phyloP scores from a whole-genome alignment of 225 moss, liverwort and hornwort genomes.

The Sphagnum tenellum region DNA sequence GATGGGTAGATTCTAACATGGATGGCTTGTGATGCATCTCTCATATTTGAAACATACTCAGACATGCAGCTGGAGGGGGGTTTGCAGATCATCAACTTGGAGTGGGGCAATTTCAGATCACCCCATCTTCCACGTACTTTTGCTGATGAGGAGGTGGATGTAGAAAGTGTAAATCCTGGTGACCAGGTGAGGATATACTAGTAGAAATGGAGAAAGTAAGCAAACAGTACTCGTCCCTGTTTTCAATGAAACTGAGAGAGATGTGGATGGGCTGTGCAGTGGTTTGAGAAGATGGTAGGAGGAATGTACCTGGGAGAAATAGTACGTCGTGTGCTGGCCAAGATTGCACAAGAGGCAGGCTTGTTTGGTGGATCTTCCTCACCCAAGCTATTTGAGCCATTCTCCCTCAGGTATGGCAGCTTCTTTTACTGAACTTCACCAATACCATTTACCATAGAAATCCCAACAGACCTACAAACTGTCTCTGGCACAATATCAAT shows the following conservation, averaged over 20 bases:
- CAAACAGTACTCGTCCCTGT: not conserved
- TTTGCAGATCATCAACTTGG: constrained; percentile 59
- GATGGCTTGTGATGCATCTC: too few relatives aligned
- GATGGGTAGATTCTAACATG: not conserved
- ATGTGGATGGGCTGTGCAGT: constrained; percentile 8
- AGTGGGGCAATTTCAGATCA: constrained; percentile 80
- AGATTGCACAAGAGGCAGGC: constrained; percentile 30
- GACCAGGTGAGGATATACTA: constrained; percentile 20
- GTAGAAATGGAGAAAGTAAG: not conserved
- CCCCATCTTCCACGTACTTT: constrained; percentile 49
- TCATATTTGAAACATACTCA: not conserved
- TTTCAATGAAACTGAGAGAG: not conserved
- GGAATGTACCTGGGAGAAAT: constrained; percentile 56
- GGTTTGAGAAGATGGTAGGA: constrained; percentile 53
- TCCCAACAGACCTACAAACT: not conserved
- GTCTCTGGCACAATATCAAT: not conserved
- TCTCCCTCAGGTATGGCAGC: constrained; percentile 13
- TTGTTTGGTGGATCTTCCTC: constrained; percentile 22
- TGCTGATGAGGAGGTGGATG: constrained; percentile 53
- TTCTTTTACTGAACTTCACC: not conserved
- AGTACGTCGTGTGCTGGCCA: constrained; percentile 36
- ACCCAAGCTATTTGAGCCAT: constrained; percentile 17
- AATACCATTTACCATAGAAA: not conserved
- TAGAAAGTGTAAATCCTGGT: constrained; percentile 63
- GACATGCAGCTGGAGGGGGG: constrained; percentile 5